Evolutionary conservation across 768 basidiomycete species (phyloP).

Genomic region (Hygrocybe punicea): DNA sequence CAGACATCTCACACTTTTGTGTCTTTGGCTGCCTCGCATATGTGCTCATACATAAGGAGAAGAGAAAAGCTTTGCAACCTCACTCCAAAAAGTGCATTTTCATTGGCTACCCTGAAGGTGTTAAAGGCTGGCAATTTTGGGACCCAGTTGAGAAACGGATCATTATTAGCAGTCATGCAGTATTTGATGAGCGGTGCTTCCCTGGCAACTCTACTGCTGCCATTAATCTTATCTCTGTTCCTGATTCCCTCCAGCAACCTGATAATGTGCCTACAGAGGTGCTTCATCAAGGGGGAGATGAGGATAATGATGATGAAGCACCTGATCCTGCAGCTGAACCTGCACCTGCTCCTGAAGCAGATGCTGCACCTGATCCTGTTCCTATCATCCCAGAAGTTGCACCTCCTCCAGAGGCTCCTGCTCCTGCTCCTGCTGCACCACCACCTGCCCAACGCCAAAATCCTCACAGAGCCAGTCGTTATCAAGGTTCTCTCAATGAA

Average conservation of each 20-base stretch:
- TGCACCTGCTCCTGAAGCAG: conserved; percentile 4
- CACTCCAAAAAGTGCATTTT: too few species aligned
- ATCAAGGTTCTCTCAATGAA: not conserved
- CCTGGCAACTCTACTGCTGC: conserved; percentile 17
- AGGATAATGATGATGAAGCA: conserved; percentile 15
- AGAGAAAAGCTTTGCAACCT: conserved; percentile 26
- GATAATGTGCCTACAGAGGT: conserved; percentile 4
- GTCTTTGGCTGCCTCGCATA: conserved; percentile 40
- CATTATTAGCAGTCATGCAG: conserved; percentile 26
- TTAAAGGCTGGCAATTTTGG: conserved; percentile 37
- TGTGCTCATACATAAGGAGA: conserved; percentile 36
- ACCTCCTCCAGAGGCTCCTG: too few species aligned
- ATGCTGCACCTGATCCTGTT: not conserved
- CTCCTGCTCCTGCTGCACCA: not conserved
- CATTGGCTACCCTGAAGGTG: conserved; percentile 34
- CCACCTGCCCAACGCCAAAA: not conserved
- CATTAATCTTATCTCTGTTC: conserved; percentile 5
- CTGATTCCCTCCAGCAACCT: conserved; percentile 3
- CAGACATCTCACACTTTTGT: conserved; percentile 29
- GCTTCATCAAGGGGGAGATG: conserved; percentile 24
- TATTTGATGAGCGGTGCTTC: conserved; percentile 33
- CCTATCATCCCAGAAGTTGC: too few species aligned
- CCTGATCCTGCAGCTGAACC: too few species aligned
- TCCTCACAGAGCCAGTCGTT: not conserved
- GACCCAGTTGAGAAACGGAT: conserved; percentile 27